These are phyloP conservation scores for Penicillium rolfsii DNA, from an alignment of 2,329 filamentous ascomycete species.

Conservation along the genomic window DNA sequence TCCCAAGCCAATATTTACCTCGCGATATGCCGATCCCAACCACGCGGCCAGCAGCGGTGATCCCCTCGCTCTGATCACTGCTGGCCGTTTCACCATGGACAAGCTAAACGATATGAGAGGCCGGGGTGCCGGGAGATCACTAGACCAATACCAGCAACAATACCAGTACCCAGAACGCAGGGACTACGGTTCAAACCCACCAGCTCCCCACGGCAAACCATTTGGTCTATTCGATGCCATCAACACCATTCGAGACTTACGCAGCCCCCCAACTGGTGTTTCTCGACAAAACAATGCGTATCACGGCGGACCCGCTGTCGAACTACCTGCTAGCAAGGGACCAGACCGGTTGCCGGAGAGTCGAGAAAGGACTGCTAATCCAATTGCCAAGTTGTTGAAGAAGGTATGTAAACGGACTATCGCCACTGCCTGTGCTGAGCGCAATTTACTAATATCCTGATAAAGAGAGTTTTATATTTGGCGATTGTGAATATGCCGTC, in stretches of 20 bases:
- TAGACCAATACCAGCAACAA: neutral
- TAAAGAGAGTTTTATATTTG: constrained; percentile 54
- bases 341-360: neutral
- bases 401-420: constrained; percentile 25
- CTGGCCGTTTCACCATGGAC: constrained; percentile 45
- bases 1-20: constrained; percentile 46
- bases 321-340: neutral
- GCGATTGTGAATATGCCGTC: constrained; percentile 57
- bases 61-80: constrained; percentile 52
- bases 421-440: neutral
- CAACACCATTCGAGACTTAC: constrained; percentile 1
- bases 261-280: constrained; percentile 3
- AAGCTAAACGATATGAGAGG: constrained; percentile 18
- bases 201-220: constrained; percentile 16
- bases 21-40: constrained; percentile 56
- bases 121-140: constrained; percentile 8
- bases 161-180: neutral
- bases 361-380: constrained; percentile 1
- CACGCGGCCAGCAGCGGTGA: constrained; percentile 56
- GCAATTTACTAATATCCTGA: neutral
- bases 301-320: neutral
- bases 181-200: constrained; percentile 12
- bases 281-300: neutral
- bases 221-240: constrained; percentile 12
- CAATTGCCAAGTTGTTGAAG: constrained; percentile 35